Conservation (phyloP, 257 asterid genomes). For the Solanum lignicaule region DNA sequence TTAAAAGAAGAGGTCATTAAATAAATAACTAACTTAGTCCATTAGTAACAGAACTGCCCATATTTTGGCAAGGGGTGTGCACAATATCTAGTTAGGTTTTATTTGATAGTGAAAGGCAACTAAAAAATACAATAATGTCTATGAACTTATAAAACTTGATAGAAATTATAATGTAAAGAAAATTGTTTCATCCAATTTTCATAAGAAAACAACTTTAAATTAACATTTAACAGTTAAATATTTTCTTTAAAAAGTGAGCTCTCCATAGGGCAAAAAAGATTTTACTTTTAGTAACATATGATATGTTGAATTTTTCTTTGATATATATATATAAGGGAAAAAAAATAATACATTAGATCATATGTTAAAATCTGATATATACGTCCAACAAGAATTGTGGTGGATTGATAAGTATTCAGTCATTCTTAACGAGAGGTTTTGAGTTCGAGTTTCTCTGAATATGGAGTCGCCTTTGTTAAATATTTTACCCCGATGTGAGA, state of each 20-base stretch:
- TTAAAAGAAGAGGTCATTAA: neutral
- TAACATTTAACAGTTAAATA: neutral
- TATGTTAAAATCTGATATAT: neutral
- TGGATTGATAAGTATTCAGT: neutral
- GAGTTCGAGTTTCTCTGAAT: too few species aligned
- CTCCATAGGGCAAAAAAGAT: neutral
- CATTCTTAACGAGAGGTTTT: too few species aligned
- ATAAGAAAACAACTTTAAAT: neutral
- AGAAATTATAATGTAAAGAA: neutral
- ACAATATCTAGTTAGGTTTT: neutral
- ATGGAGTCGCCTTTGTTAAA: too few species aligned
- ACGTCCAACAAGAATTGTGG: neutral
- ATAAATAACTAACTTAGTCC: neutral
- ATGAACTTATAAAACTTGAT: neutral
- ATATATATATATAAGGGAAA: neutral
- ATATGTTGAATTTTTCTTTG: neutral
- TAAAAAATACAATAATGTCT: neutral
- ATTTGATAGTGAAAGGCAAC: neutral
- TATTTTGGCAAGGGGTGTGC: neutral
- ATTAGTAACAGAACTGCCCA: neutral
- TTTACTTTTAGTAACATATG: neutral
- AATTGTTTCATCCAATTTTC: neutral
- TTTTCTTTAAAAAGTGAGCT: neutral
- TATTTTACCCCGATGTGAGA: rapidly evolving
- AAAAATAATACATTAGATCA: neutral